Conservation (phyloP, 2,329 filamentous ascomycete genomes). For the Microthyrium microscopicum region DNA sequence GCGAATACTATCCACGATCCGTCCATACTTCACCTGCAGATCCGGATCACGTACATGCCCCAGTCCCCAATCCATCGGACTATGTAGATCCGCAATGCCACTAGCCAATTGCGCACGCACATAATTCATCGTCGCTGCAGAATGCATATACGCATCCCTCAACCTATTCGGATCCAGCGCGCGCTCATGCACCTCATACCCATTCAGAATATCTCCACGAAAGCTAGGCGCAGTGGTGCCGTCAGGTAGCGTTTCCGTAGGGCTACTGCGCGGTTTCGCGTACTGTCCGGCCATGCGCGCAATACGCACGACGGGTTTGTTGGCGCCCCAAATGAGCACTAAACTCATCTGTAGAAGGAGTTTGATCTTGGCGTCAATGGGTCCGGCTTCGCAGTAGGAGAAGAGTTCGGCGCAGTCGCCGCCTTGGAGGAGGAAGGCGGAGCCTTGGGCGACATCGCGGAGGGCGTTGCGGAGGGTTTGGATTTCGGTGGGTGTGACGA, state of each 20-base stretch:
- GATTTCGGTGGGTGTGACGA: slow-evolving; percentile 70
- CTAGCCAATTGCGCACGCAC: slow-evolving; percentile 68
- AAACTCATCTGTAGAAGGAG: slow-evolving; percentile 92
- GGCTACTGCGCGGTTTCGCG: slow-evolving; percentile 83
- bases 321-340: slow-evolving; percentile 77
- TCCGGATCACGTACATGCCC: slow-evolving; percentile 75
- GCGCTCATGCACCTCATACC: slow-evolving; percentile 59
- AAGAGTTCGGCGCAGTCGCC: slow-evolving; percentile 96
- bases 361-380: slow-evolving; percentile 94
- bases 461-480: slow-evolving; percentile 61
- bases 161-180: slow-evolving; percentile 69
- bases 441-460: slow-evolving; percentile 72
- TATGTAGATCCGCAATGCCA: slow-evolving; percentile 85
- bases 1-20: slow-evolving; percentile 70
- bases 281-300: slow-evolving; percentile 96
- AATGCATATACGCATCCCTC: slow-evolving; percentile 88
- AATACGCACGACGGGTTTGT: slow-evolving; percentile 77
- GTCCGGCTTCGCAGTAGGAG: slow-evolving; percentile 78
- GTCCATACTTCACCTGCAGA: slow-evolving; percentile 71
- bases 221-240: slow-evolving; percentile 77
- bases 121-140: slow-evolving; percentile 87
- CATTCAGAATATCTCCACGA: slow-evolving; percentile 90
- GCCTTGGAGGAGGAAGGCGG: slow-evolving; percentile 86
- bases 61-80: slow-evolving; percentile 84
- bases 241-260: slow-evolving; percentile 57